phyloP scores from a whole-genome alignment of 2,329 filamentous ascomycete species.

The Cordyceps tenuipes region DNA sequence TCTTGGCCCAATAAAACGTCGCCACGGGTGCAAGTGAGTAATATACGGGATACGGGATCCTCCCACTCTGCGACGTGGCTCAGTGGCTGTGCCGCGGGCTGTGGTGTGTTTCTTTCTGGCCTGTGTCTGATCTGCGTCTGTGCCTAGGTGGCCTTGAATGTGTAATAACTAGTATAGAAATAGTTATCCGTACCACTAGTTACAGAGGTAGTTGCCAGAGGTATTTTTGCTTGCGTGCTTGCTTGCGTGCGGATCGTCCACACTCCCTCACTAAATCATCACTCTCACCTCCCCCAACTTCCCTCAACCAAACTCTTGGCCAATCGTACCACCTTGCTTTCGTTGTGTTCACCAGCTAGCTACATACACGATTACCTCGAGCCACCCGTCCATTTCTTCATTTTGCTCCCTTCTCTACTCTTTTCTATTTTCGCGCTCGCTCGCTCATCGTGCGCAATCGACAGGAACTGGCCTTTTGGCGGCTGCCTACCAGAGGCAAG shows the following conservation, averaged over 20 bases:
- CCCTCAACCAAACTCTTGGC: neutral
- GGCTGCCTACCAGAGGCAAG: neutral
- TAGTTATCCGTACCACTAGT: too few species aligned
- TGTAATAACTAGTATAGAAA: too few species aligned
- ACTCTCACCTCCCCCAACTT: neutral
- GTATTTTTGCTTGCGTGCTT: neutral
- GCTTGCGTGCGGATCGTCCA: neutral
- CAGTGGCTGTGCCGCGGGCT: neutral
- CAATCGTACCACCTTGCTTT: neutral
- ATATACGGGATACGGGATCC: neutral
- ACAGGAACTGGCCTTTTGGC: neutral
- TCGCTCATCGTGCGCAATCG: too few species aligned
- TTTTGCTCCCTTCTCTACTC: neutral
- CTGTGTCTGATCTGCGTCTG: too few species aligned
- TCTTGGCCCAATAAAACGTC: neutral
- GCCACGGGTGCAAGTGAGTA: neutral
- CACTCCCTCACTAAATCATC: neutral
- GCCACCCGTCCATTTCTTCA: neutral
- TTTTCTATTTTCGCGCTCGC: neutral
- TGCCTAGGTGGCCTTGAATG: too few species aligned
- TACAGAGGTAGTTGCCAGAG: too few species aligned
- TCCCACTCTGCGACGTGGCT: neutral
- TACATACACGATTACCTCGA: neutral
- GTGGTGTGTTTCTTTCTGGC: neutral
- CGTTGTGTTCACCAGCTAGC: neutral